Evolutionary conservation across 345 rosid species (phyloP).

Genomic region (Noccaea caerulescens): DNA sequence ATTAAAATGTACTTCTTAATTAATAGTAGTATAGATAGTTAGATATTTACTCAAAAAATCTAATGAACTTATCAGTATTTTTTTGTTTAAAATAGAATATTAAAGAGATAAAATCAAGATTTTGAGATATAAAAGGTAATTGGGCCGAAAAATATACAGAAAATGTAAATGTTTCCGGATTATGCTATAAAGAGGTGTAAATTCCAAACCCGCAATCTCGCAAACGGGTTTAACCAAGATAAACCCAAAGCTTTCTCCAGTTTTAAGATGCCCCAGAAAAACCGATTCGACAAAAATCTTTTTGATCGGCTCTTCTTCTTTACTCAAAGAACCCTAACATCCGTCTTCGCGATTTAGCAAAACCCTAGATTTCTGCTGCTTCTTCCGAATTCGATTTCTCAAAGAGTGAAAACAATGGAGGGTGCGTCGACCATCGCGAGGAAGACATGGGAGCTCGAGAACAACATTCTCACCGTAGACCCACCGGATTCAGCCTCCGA

Average conservation of each 20-base stretch:
- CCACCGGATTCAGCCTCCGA: constrained; percentile 54
- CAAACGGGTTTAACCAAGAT: too few relatives aligned
- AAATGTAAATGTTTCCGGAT: too few relatives aligned
- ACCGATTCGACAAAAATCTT: background rate
- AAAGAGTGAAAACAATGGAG: constrained; percentile 29
- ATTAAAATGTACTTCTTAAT: too few relatives aligned
- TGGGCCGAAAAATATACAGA: too few relatives aligned
- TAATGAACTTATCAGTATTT: too few relatives aligned
- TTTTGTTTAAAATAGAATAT: too few relatives aligned
- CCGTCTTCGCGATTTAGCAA: constrained; percentile 1
- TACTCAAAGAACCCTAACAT: constrained; percentile 7
- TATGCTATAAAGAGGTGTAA: too few relatives aligned
- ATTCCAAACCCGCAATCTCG: too few relatives aligned
- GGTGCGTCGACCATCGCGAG: constrained; percentile 69
- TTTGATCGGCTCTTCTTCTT: background rate
- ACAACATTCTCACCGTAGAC: constrained; percentile 72
- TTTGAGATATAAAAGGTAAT: too few relatives aligned
- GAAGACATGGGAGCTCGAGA: constrained; percentile 98
- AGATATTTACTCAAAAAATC: too few relatives aligned
- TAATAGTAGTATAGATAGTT: too few relatives aligned
- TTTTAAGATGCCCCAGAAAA: background rate
- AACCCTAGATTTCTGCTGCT: constrained; percentile 25
- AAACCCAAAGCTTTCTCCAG: background rate
- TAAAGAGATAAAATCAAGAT: too few relatives aligned
- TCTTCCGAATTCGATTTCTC: background rate